Evolutionary conservation across 1,284 basidiomycete species (phyloP), one percentile per base, ranked within the genome.

Genomic region (Ceratobasidium sp.): DNA sequence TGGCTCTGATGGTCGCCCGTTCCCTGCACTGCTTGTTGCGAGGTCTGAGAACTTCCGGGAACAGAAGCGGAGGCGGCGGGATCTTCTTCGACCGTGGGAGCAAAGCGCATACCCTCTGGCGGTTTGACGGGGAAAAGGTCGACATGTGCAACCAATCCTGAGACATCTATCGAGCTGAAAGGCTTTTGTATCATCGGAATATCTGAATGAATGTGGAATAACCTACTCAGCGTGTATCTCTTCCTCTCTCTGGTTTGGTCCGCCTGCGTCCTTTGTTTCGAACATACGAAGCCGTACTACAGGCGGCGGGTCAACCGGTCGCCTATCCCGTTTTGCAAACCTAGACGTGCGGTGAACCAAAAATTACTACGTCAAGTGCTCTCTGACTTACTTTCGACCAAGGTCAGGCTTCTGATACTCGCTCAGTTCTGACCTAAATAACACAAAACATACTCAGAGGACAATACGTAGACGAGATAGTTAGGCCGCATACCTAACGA

Each of bases 271-370:
- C 67, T 84, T 82, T 3, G 89, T 84, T 60, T 86, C 81, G 78
- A 84, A 90, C 10, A 90, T 80, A 31, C 84, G 85, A 53, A 90
- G 85, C 20, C 85, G 83, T 4, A 90, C 88, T n/a, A 89, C 89
- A 0, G 90, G 90, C 0, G 90, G 90, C 2, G 90, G 90, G 80
- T 91, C 90, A 20, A 91, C 85, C 2, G 90, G 90, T 20, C 90
- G 84, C 11, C 90, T 84, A 82, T 91, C 90, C 37, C 85, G 83
- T 74, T 82, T 82, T 0, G 85, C 85, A 77, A 85, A 86, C 77
- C 85, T 86, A 58, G 26, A 58, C 33, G 63, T 35, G 39, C 13
- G 28, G 56, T 67, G 42, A 42, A 39, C 65, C 33, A 39, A 63
- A 54, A 17, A n/a, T n/a, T n/a, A n/a, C n/a, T n/a, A n/a, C n/a